Evolutionary conservation across 495 filamentous ascomycete species (phyloP).

Genomic region (Cudoniella acicularis): DNA sequence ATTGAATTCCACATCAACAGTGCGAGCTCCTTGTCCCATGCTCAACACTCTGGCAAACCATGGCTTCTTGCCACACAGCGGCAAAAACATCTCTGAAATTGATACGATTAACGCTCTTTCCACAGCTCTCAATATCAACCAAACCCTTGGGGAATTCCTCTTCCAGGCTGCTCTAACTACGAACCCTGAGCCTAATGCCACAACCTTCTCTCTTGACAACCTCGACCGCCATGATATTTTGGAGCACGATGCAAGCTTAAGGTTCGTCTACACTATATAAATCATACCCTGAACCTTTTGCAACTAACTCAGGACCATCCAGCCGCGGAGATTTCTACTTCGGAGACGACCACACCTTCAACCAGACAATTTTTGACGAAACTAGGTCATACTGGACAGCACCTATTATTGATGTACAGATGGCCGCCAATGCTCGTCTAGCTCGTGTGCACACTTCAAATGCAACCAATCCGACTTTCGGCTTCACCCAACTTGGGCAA

Average conservation of each 20-base stretch:
- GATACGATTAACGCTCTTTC: slow-evolving; percentile 33
- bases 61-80: slow-evolving; percentile 28
- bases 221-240: slow-evolving; percentile 44
- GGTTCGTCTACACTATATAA: slow-evolving; percentile 28
- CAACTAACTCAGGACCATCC: slow-evolving; percentile 3
- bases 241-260: slow-evolving; percentile 50
- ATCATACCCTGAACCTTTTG: neutral
- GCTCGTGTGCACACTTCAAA: slow-evolving; percentile 42
- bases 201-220: slow-evolving; percentile 43
- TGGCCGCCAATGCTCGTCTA: slow-evolving; percentile 39
- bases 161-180: slow-evolving; percentile 39
- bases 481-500: slow-evolving; percentile 30
- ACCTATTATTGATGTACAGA: slow-evolving; percentile 33
- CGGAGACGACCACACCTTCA: slow-evolving; percentile 41
- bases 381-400: slow-evolving; percentile 39
- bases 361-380: slow-evolving; percentile 43
- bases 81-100: slow-evolving; percentile 35
- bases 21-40: slow-evolving; percentile 36
- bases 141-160: slow-evolving; percentile 31
- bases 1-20: slow-evolving; percentile 19
- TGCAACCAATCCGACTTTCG: slow-evolving; percentile 41
- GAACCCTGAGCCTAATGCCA: slow-evolving; percentile 48
- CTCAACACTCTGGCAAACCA: slow-evolving; percentile 30
- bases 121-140: slow-evolving; percentile 41
- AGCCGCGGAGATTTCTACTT: slow-evolving; percentile 43